Conservation (phyloP, 306 rosid species). For the Vigna angularis region DNA sequence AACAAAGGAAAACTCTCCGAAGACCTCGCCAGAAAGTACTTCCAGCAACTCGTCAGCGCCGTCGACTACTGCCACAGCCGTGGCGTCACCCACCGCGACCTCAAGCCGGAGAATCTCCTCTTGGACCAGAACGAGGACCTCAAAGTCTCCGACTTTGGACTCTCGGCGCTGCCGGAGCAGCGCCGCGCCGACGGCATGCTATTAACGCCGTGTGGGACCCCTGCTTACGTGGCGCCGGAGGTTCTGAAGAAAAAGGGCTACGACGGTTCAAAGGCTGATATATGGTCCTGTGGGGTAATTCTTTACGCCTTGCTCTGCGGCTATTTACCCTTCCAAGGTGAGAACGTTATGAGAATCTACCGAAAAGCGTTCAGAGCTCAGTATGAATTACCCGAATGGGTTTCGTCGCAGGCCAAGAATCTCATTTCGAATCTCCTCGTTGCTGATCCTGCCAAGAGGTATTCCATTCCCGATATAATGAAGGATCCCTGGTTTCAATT, state of each 20-base stretch:
- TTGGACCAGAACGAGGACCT: conserved; percentile 69
- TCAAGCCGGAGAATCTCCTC: conserved; percentile 84
- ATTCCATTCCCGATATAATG: conserved; percentile 61
- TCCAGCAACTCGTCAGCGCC: conserved; percentile 70
- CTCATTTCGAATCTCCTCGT: conserved; percentile 67
- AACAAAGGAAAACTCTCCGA: conserved; percentile 65
- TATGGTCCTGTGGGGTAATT: conserved; percentile 87
- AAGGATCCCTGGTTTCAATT: conserved; percentile 67
- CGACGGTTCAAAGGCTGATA: conserved; percentile 78
- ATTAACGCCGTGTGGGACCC: conserved; percentile 83
- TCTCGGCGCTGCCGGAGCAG: conserved; percentile 80
- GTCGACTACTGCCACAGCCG: conserved; percentile 90
- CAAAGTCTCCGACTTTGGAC: conserved; percentile 83
- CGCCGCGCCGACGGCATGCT: conserved; percentile 76
- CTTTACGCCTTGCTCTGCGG: conserved; percentile 74
- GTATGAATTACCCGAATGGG: conserved; percentile 68
- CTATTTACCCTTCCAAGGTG: conserved; percentile 73
- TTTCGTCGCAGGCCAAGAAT: conserved; percentile 58
- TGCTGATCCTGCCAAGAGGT: conserved; percentile 67
- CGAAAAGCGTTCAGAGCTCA: conserved; percentile 70
- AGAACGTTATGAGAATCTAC: conserved; percentile 67
- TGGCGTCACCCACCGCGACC: conserved; percentile 78
- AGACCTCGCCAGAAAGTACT: conserved; percentile 69
- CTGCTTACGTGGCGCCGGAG: conserved; percentile 90
- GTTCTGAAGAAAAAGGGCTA: conserved; percentile 77